phyloP scores from a whole-genome alignment of 2,329 filamentous ascomycete genomes.

The Colletotrichum aenigma region DNA sequence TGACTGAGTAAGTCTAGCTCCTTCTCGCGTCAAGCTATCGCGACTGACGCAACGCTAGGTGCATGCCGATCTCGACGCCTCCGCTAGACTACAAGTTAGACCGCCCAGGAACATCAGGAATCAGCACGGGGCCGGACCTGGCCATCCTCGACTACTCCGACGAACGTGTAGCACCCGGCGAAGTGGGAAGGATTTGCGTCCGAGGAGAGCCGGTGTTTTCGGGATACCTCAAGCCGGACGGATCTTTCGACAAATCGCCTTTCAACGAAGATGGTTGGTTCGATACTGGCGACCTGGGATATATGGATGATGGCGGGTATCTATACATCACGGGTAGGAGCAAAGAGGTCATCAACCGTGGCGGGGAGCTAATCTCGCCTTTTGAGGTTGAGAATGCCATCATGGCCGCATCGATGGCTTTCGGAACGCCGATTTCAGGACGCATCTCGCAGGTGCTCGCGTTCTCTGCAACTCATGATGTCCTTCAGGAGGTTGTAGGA shows the following conservation, averaged over 20 bases:
- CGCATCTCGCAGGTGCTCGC: conserved; percentile 54
- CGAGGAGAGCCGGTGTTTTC: conserved; percentile 55
- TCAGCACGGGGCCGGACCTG: conserved; percentile 56
- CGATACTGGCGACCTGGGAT: conserved; percentile 59
- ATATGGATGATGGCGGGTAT: conserved; percentile 54
- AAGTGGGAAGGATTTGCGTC: conserved; percentile 53
- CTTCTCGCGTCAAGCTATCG: not conserved
- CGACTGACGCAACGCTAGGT: conserved; percentile 29
- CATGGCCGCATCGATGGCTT: conserved; percentile 46
- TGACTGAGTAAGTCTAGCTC: conserved; percentile 52
- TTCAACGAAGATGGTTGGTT: conserved; percentile 57
- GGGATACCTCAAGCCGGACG: conserved; percentile 51
- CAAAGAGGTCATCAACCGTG: conserved; percentile 63
- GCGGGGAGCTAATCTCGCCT: conserved; percentile 63
- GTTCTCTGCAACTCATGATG: conserved; percentile 56
- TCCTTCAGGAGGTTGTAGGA: conserved; percentile 61
- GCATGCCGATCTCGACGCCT: conserved; percentile 62
- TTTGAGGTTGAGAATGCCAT: conserved; percentile 65
- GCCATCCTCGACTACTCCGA: conserved; percentile 50
- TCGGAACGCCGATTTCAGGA: conserved; percentile 46
- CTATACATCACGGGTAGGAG: conserved; percentile 59
- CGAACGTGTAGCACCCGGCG: conserved; percentile 29
- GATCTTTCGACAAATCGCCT: conserved; percentile 44
- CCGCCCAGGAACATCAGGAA: conserved; percentile 56
- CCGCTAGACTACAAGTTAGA: conserved; percentile 56